Evolutionary conservation across 257 asterid genomes (phyloP), one percentile per base, ranked within the genome.

Genomic region (Solanum sejunctum): DNA sequence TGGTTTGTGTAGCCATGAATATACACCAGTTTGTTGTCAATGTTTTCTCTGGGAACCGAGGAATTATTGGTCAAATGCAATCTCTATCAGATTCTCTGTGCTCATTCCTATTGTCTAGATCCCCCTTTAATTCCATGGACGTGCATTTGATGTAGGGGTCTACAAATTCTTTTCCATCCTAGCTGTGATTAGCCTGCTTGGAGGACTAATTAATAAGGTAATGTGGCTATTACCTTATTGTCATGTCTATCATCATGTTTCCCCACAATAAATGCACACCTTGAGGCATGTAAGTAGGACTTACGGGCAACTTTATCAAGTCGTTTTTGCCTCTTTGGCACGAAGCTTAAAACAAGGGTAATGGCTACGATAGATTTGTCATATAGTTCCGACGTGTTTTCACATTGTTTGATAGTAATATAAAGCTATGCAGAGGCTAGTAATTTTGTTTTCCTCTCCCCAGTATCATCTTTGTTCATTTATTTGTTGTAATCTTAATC

Each of bases 51-150:
- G 84, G 98, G 91, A 88, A 95, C 97, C 0, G 97, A 52, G 86
- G 98, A 95, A 86, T 94, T 93, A 86, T 97, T 96, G 41, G 63
- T 89, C n/a, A 70, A 83, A 20, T 95, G 98, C 77, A 51, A 85
- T 58, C 63, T 86, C 84, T 93, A 97, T 89, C 85, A 84, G 86
- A 85, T 41, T 75, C 94, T 89, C 82, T 81, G 92, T 71, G 87
- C 93, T 78, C 99, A 97, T 88, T 47, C 83, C 7, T 92, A 43
- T 89, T 96, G 98, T 91, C 93, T 90, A 18, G 99, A 96, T 84
- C 98, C 98, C 49, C 99, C 93, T 18, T 82, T 90, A 88, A n/a
- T 85, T 80, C 98, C 99, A 10, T 92, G 97, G 98, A 88, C 88
- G 21, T 93, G 98, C 58, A 57, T 79, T n/a, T 88, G 84, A 43